Base-by-base conservation (phyloP, 129 eudicot species). In the Saussurea involucrata region DNA sequence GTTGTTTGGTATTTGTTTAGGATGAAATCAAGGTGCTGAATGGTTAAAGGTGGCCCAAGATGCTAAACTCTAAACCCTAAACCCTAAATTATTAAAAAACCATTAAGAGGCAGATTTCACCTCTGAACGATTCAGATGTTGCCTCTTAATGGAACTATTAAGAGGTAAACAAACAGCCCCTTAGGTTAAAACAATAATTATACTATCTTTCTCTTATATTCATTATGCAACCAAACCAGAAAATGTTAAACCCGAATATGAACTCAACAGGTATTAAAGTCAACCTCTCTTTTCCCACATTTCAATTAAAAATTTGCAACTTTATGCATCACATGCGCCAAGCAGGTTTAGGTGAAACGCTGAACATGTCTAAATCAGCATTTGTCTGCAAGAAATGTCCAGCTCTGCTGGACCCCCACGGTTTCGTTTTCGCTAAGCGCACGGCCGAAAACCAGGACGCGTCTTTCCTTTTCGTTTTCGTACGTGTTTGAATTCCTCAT, bases 261-360 rank as follows among this genome's bases (percentile, higher is more conserved):
- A 42, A 40, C n/a, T 76, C 22, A 42, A 6, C 31, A 49, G 17
- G 13, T 34, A 28, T 77, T 57, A 68, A 77, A 77, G 81, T 77
- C 81, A 77, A 77, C 74, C 80, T 24, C 6, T 32, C 0, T 12
- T 22, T 66, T 67, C 67, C 53, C 4, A 22, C 28, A 6, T n/a
- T n/a, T 66, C 5, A 37, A 55, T 27, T n/a, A n/a, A 69, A 55
- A 46, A 31, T 2, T n/a, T 7, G 9, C 6, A 12, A 53, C 61
- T 53, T 17, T 53, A 53, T 53, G 61, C 22, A 53, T 53, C 61
- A 53, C 61, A 53, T 53, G 80, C 74, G 7, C 57, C 66, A 67
- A 31, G 32, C 80, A 76, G 67, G 80, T 66, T 76, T 76, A 76
- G 80, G 74, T 66, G 67, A 76, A 67, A 76, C 18, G 20, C 55